Evolutionary conservation across 495 filamentous ascomycete genomes (phyloP).

Genomic region (Bacidia gigantensis): DNA sequence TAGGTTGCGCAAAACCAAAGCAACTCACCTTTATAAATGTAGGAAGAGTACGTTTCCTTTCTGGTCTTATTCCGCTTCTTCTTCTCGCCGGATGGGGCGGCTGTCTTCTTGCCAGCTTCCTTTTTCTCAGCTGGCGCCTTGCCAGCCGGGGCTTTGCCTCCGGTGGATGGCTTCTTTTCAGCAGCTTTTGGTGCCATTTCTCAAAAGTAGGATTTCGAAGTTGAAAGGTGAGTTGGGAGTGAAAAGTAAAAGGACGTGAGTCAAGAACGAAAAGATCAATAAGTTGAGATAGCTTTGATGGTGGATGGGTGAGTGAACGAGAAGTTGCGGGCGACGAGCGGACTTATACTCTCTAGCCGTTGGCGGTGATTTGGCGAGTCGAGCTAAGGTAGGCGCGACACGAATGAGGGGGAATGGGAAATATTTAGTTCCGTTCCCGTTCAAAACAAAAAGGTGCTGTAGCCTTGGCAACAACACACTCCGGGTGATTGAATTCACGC

Average conservation of each 20-base stretch:
- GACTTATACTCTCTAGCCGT: conserved; percentile 34
- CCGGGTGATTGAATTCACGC: no score
- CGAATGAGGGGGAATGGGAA: neutral
- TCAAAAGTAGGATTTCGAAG: conserved; percentile 9
- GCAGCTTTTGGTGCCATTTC: conserved; percentile 91
- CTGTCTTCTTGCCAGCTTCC: conserved; percentile 98
- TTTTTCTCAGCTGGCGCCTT: conserved; percentile 94
- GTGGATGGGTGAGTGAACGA: conserved; percentile 32
- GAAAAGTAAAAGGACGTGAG: conserved; percentile 17
- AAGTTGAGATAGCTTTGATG: conserved; percentile 17
- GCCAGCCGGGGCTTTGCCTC: conserved; percentile 86
- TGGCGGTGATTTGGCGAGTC: conserved; percentile 19
- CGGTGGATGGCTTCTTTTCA: conserved; percentile 93
- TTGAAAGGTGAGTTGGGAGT: conserved; percentile 18
- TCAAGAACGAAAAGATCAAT: conserved; percentile 26
- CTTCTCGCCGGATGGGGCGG: conserved; percentile 85
- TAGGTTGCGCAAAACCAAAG: conserved; percentile 4
- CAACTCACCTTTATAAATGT: conserved; percentile 97
- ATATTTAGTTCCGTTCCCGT: neutral
- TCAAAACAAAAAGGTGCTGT: no score
- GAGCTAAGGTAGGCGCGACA: neutral
- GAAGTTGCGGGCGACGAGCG: conserved; percentile 21
- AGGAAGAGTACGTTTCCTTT: conserved; percentile 99
- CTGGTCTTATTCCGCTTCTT: conserved; percentile 99
- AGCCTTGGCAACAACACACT: no score